Base-by-base conservation (phyloP, 768 basidiomycete genomes). In the Leucosporidium yakuticum region DNA sequence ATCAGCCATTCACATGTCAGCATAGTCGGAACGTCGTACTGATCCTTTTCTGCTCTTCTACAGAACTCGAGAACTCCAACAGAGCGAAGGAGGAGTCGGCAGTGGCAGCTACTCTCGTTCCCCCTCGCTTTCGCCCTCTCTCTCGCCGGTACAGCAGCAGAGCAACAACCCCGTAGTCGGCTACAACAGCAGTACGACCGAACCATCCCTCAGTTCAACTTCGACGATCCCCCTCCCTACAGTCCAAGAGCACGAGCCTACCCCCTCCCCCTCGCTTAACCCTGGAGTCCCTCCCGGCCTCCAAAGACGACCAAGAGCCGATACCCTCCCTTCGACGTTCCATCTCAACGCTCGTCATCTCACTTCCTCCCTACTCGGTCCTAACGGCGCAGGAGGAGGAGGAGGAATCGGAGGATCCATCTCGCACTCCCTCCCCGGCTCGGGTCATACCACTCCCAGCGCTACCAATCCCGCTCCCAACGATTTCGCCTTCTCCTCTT, bases 301-400 rank as follows among this genome's bases (percentile, higher is more conserved):
- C 81, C 84, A 63, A 82, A 81, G 75, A 87, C 88, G 80, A 80
- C 80, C 75, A 79, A 61, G 61, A 11, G 95, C 94, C 74, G 95
- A 93, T 66, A 97, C 94, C 83, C 85, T 97, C 77, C 94, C 94
- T 80, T 95, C 93, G 74, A 94, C 94, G 78, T 69, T 69, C 34
- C 69, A 65, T 61, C 61, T 69, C 50, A 20, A 44, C 4, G 36
- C 60, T 88, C 90, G 79, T 86, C 79, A 87, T 87, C 34, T 86
- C 87, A 39, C 83, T 86, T 66, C 84, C 86, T 31, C 84, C 79
- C 79, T 85, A 83, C 39, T 60, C 65, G 65, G n/a, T 65, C 73
- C 78, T 81, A 29, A 64, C 12, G 6, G 48, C 27, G 50, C 80
- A 82, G n/a, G n/a, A n/a, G n/a, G n/a, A n/a, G n/a, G n/a, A n/a